phyloP scores from a whole-genome alignment of 2,329 filamentous ascomycete species.

The Botrytis squamosa region DNA sequence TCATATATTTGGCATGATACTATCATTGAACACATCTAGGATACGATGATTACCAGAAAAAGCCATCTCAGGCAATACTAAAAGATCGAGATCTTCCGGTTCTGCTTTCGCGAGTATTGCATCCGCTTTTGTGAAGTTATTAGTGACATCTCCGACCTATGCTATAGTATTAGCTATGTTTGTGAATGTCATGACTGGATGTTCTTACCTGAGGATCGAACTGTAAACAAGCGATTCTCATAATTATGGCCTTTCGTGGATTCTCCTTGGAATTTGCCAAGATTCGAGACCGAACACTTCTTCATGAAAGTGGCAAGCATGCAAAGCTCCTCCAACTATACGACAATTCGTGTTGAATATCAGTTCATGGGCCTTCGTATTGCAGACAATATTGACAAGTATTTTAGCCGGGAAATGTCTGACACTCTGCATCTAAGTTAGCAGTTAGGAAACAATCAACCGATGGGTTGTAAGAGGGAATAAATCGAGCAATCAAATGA shows the following conservation, averaged over 20 bases:
- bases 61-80: constrained; percentile 74
- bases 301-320: background rate
- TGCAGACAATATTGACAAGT: background rate
- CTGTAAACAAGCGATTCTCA: constrained; percentile 70
- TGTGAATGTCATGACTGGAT: background rate
- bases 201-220: constrained; percentile 59
- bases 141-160: constrained; percentile 65
- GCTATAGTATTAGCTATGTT: background rate
- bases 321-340: background rate
- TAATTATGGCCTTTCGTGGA: constrained; percentile 39
- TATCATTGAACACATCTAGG: background rate
- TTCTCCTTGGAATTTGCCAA: background rate
- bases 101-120: constrained; percentile 55
- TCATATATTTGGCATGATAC: background rate
- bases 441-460: background rate
- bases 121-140: constrained; percentile 70
- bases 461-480: background rate
- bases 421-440: background rate
- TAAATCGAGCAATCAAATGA: background rate
- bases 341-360: background rate
- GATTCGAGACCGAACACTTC: background rate
- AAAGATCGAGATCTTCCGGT: constrained; percentile 60
- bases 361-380: too few relatives aligned
- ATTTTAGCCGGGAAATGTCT: background rate
- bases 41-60: constrained; percentile 57